phyloP scores from a whole-genome alignment of 2,329 filamentous ascomycete species.

The Colletotrichum cuscutae region DNA sequence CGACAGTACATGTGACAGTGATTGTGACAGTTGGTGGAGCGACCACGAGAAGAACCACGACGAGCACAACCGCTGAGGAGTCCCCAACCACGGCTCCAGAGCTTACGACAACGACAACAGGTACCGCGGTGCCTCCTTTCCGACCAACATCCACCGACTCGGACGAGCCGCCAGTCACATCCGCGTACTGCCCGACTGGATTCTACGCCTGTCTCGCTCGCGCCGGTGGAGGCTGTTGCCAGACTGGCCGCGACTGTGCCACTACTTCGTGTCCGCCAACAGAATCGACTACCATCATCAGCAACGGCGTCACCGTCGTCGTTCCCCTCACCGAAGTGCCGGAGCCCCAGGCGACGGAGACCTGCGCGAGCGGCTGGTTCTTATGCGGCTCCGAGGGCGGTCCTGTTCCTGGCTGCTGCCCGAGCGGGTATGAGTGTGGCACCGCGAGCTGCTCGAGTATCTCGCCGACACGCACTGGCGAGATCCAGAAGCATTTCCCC shows the following conservation, averaged over 20 bases:
- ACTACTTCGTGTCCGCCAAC: constrained; percentile 79
- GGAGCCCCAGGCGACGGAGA: constrained; percentile 51
- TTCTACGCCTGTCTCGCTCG: constrained; percentile 92
- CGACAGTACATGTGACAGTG: constrained; percentile 53
- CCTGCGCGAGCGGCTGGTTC: constrained; percentile 85
- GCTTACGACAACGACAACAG: constrained; percentile 42
- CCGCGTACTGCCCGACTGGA: constrained; percentile 78
- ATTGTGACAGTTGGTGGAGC: constrained; percentile 46
- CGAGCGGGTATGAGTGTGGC: constrained; percentile 79
- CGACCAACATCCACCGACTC: constrained; percentile 56
- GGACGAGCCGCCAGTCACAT: constrained; percentile 37
- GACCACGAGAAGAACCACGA: constrained; percentile 47
- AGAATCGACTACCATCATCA: constrained; percentile 70
- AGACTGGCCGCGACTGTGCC: constrained; percentile 85
- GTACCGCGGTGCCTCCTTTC: constrained; percentile 54
- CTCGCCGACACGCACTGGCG: constrained; percentile 63
- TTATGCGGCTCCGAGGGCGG: constrained; percentile 68
- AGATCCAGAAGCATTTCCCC: constrained; percentile 65
- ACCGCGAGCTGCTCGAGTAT: constrained; percentile 74
- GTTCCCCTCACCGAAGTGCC: constrained; percentile 65
- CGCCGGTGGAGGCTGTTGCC: constrained; percentile 87
- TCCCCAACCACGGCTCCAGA: constrained; percentile 52
- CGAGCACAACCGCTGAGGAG: constrained; percentile 46
- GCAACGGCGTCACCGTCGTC: constrained; percentile 76
- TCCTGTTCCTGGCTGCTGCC: constrained; percentile 86